Percentiles rank a stretch among this genome's conserved stretches.
These are phyloP conservation scores for Hyphopichia fennica DNA, from an alignment of 1,139 yeast species.

Conservation along the genomic window DNA sequence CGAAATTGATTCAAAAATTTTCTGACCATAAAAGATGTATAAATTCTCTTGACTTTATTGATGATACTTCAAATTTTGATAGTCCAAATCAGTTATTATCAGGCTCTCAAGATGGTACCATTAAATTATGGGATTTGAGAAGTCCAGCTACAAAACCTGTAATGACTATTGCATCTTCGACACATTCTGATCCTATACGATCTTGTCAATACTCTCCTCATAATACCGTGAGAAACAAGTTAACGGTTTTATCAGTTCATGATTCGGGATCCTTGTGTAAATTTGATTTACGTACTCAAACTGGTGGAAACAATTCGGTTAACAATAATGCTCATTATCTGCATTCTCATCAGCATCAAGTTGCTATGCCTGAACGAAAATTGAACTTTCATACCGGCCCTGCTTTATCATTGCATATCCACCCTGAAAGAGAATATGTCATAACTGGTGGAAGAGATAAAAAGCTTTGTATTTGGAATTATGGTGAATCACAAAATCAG, in stretches of 20 bases:
- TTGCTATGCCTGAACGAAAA: slow-evolving; percentile 58
- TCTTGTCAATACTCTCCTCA: slow-evolving; percentile 62
- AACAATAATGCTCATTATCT: slow-evolving; percentile 1
- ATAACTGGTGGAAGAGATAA: slow-evolving; percentile 94
- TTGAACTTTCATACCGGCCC: slow-evolving; percentile 92
- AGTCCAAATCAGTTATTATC: slow-evolving; percentile 64
- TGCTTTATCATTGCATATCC: slow-evolving; percentile 86
- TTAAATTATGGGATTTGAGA: slow-evolving; percentile 86
- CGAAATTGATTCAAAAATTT: slow-evolving; percentile 45
- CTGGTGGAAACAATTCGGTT: slow-evolving; percentile 6
- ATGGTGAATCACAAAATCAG: slow-evolving; percentile 32
- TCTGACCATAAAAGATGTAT: slow-evolving; percentile 80
- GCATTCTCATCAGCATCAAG: slow-evolving; percentile 27
- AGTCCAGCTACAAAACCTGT: slow-evolving; percentile 47
- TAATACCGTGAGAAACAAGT: slow-evolving; percentile 29
- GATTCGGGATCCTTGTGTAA: slow-evolving; percentile 87
- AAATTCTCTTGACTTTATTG: slow-evolving; percentile 69
- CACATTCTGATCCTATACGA: slow-evolving; percentile 65
- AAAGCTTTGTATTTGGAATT: slow-evolving; percentile 78
- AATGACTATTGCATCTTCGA: slow-evolving; percentile 40
- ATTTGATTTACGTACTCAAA: slow-evolving; percentile 66
- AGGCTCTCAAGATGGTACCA: slow-evolving; percentile 90
- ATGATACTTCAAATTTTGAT: slow-evolving; percentile 33
- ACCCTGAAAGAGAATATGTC: slow-evolving; percentile 77
- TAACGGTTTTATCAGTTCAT: slow-evolving; percentile 60